A percentile compares a stretch with the other conserved stretches of the same genome.
These are phyloP conservation scores for Tuctoria greenei DNA, from an alignment of 176 grass and related monocot genomes.

Conservation along the genomic window DNA sequence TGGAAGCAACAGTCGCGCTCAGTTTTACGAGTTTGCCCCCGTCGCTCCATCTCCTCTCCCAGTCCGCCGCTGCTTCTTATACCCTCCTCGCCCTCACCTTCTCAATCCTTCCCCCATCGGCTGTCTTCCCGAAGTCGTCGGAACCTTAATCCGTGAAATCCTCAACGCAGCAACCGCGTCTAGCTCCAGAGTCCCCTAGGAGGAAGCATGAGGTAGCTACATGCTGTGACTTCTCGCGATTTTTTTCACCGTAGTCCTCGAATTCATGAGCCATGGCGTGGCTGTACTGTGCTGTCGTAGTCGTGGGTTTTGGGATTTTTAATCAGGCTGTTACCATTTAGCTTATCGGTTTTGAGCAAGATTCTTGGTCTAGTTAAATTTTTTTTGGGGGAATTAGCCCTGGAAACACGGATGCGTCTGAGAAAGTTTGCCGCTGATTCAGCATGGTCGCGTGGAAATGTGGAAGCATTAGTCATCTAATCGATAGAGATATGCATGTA, in stretches of 20 bases:
- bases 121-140: conserved; percentile 15
- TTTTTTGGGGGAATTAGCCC: neutral
- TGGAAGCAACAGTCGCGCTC: conserved; percentile 11
- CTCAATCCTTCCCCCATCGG: neutral
- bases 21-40: conserved; percentile 20
- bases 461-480: neutral
- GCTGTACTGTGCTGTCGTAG: neutral
- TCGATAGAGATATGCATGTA: neutral
- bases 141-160: conserved; percentile 29
- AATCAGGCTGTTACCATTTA: neutral
- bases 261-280: neutral
- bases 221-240: neutral
- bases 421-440: neutral
- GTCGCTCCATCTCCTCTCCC: neutral
- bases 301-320: neutral
- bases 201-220: conserved; percentile 41
- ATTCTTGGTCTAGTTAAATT: neutral
- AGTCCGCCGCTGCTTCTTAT: conserved; percentile 10
- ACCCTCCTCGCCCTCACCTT: neutral
- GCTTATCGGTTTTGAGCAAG: neutral
- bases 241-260: neutral
- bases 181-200: neutral
- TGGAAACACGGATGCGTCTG: neutral
- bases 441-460: neutral
- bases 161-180: neutral